Evolutionary conservation across 2,329 filamentous ascomycete species (phyloP).

Genomic region (Tolypocladium album): DNA sequence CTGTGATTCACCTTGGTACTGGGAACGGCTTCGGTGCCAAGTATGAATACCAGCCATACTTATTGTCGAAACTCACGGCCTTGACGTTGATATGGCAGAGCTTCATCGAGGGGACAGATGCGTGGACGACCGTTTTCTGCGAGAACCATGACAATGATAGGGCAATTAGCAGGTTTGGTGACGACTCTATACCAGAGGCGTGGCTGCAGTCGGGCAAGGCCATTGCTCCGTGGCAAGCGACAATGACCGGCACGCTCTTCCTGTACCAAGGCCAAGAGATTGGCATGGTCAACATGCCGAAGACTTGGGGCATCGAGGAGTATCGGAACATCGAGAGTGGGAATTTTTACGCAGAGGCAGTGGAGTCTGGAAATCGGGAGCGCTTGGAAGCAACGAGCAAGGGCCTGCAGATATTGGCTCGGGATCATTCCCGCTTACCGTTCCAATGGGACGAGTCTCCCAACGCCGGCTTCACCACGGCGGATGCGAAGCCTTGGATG

Average conservation of each 20-base stretch:
- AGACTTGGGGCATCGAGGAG: constrained; percentile 37
- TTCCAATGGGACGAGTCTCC: constrained; percentile 52
- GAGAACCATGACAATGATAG: constrained; percentile 56
- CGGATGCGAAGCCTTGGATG: constrained; percentile 50
- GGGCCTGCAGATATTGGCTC: constrained; percentile 44
- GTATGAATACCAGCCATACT: constrained; percentile 39
- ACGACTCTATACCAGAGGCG: constrained; percentile 29
- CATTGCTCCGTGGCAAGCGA: constrained; percentile 37
- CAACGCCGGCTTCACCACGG: constrained; percentile 50
- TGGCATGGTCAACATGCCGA: constrained; percentile 46
- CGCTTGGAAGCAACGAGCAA: constrained; percentile 34
- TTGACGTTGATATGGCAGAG: constrained; percentile 36
- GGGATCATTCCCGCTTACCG: constrained; percentile 55
- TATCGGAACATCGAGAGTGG: constrained; percentile 43
- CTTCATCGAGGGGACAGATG: constrained; percentile 36
- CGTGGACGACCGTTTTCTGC: constrained; percentile 49
- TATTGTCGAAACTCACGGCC: constrained; percentile 31
- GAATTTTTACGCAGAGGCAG: constrained; percentile 38
- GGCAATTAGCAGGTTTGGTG: constrained; percentile 39
- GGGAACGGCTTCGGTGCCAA: constrained; percentile 34
- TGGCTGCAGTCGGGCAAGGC: constrained; percentile 39
- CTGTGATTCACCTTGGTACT: constrained; percentile 42
- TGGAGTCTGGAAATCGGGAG: constrained; percentile 21
- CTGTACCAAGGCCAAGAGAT: constrained; percentile 53
- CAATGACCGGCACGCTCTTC: constrained; percentile 43